A percentile compares a stretch with the other conserved stretches of the same genome.
Evolutionary conservation across 2,329 filamentous ascomycete species (phyloP).

Genomic region (Aschersonia sp.): DNA sequence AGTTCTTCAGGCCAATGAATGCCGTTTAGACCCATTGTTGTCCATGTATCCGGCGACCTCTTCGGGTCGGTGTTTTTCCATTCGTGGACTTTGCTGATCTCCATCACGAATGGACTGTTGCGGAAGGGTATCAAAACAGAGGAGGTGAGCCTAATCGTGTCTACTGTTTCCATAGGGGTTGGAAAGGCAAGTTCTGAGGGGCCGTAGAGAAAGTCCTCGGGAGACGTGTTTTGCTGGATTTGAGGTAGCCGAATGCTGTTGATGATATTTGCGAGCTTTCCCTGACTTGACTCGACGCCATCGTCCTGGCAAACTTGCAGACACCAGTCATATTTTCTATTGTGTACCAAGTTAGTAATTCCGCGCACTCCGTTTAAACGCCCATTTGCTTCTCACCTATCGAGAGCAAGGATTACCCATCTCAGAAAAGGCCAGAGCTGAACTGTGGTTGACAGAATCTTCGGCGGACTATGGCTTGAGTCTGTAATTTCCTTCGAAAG

Average conservation of each 20-base stretch:
- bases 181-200: background rate
- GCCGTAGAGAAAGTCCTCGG: background rate
- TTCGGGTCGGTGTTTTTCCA: conserved; percentile 11
- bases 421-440: conserved; percentile 12
- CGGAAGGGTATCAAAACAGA: conserved; percentile 15
- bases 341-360: background rate
- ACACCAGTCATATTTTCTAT: conserved; percentile 19
- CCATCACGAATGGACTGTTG: conserved; percentile 17
- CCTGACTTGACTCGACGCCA: conserved; percentile 3
- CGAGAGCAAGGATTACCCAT: conserved; percentile 19
- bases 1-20: conserved; percentile 22
- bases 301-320: conserved; percentile 13
- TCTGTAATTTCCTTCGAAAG: no score
- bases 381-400: conserved; percentile 13
- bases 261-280: conserved; percentile 2
- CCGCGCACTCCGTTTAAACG: background rate
- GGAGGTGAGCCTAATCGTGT: conserved; percentile 12
- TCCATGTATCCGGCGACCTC: conserved; percentile 11
- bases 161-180: conserved; percentile 1
- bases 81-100: conserved; percentile 14
- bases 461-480: conserved; percentile 2
- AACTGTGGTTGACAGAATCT: conserved; percentile 8
- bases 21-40: conserved; percentile 18
- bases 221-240: background rate
- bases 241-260: background rate